phyloP scores from a whole-genome alignment of 139 green algal genomes.

The Spirogloea muscicola region DNA sequence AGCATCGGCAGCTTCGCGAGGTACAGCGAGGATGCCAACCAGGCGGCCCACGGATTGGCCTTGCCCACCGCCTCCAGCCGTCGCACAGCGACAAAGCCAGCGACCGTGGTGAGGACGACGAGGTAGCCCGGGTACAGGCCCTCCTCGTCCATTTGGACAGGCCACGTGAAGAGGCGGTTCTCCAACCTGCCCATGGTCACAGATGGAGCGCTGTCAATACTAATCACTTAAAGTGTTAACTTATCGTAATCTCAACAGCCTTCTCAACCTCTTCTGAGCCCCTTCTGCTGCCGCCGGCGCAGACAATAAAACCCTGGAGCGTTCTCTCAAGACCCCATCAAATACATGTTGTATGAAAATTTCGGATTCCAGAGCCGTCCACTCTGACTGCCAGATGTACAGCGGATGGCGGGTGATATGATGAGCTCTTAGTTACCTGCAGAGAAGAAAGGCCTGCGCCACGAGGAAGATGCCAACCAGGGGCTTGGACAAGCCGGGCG shows the following conservation, averaged over 20 bases:
- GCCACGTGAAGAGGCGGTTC: conserved; percentile 31
- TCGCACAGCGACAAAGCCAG: conserved; percentile 62
- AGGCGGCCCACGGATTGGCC: conserved; percentile 24
- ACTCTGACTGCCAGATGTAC: too few species aligned
- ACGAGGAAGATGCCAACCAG: conserved; percentile 32
- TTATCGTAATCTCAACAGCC: too few species aligned
- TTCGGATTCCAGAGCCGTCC: too few species aligned
- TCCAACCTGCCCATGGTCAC: conserved; percentile 25
- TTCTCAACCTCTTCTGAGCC: too few species aligned
- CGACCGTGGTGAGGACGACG: conserved; percentile 70
- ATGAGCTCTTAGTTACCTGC: too few species aligned
- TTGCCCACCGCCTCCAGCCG: conserved; percentile 29
- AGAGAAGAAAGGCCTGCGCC: conserved; percentile 66
- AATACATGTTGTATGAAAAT: too few species aligned
- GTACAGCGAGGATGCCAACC: conserved; percentile 64
- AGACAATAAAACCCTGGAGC: too few species aligned
- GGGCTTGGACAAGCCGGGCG: conserved; percentile 8
- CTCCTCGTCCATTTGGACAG: conserved; percentile 52
- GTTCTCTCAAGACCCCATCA: too few species aligned
- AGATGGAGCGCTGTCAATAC: too few species aligned
- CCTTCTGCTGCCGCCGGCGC: too few species aligned
- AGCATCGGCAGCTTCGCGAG: conserved; percentile 82
- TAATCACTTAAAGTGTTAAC: too few species aligned
- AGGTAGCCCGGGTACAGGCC: conserved; percentile 81
- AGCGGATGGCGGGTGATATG: too few species aligned